Evolutionary conservation across 2,329 filamentous ascomycete genomes (phyloP), one percentile per base, ranked within the genome.

Genomic region (Thelonectria discophora): DNA sequence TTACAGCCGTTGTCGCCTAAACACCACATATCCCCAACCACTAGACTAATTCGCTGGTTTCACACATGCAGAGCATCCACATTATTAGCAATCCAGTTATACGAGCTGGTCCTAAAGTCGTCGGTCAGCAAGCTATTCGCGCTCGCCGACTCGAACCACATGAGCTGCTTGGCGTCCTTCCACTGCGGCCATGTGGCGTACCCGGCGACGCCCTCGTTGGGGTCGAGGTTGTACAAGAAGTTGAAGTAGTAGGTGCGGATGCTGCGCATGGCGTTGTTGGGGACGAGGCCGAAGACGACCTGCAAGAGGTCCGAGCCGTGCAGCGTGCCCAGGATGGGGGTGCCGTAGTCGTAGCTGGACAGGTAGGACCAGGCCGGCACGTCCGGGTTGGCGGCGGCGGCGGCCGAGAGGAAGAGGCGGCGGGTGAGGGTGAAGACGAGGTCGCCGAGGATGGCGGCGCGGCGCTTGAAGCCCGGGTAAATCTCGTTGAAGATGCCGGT

Each of bases 331-430:
- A 94, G 75, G 49, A 94, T 76, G 0, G 91, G 89, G 0, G 87
- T 89, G 10, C 88, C 88, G 72, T 89, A 87, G 78, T 90, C 76
- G 77, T 94, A 94, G 0, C 87, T 89, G 0, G 88, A 78, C 1
- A 95, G 83, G 76, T 93, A 95, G 0, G 89, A 92, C 90, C 90
- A 95, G 1, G 81, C 79, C 0, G 88, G 87, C 0, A 93, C 86
- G n/a, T 70, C 47, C 0, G 88, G 87, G 64, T 87, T 82, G 12
- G 79, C 76, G 1, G 76, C 55, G 0, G 74, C 70, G 2, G 86
- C 75, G 0, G 71, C 60, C 12, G 81, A 72, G 20, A 95, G 83
- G 74, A 91, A 88, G 5, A 82, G 62, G 15, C 92, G 87, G 1
- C 91, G 86, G 0, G 87, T 86, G 0, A 95, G 81, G 0, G 89